Evolutionary conservation across 2,329 filamentous ascomycete species (phyloP).

Genomic region (Phialemoniopsis sp.): DNA sequence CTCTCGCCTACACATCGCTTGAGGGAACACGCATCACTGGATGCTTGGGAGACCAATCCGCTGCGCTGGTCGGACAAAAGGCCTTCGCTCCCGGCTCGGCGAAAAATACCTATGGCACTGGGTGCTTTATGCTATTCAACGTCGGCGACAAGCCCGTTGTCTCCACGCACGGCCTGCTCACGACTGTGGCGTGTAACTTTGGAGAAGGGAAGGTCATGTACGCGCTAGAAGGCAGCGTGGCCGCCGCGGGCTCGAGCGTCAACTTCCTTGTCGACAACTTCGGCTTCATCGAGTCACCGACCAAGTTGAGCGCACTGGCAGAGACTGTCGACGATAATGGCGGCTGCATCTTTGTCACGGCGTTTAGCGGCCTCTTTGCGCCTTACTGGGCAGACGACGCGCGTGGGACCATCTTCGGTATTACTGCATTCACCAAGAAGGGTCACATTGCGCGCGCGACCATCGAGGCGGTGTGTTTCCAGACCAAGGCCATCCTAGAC

Average conservation of each 20-base stretch:
- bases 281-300: constrained; percentile 46
- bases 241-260: constrained; percentile 71
- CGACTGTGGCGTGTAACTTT: constrained; percentile 76
- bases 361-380: constrained; percentile 76
- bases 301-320: constrained; percentile 39
- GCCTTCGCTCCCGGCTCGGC: constrained; percentile 72
- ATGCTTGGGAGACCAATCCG: constrained; percentile 78
- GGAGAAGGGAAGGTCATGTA: constrained; percentile 64
- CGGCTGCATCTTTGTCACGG: constrained; percentile 73
- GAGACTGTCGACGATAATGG: constrained; percentile 61
- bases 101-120: constrained; percentile 85
- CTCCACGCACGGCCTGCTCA: constrained; percentile 71
- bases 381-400: constrained; percentile 86
- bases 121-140: constrained; percentile 82
- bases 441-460: constrained; percentile 78
- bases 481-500: constrained; percentile 77
- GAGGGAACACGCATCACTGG: constrained; percentile 69
- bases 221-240: constrained; percentile 73
- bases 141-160: constrained; percentile 76
- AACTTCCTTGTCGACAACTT: constrained; percentile 62
- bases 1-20: constrained; percentile 54
- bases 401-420: constrained; percentile 74
- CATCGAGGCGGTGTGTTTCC: constrained; percentile 77
- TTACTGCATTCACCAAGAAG: constrained; percentile 71
- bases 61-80: constrained; percentile 75